Evolutionary conservation across 2,329 filamentous ascomycete species (phyloP).

Genomic region (Exophiala phaeomuriformis): DNA sequence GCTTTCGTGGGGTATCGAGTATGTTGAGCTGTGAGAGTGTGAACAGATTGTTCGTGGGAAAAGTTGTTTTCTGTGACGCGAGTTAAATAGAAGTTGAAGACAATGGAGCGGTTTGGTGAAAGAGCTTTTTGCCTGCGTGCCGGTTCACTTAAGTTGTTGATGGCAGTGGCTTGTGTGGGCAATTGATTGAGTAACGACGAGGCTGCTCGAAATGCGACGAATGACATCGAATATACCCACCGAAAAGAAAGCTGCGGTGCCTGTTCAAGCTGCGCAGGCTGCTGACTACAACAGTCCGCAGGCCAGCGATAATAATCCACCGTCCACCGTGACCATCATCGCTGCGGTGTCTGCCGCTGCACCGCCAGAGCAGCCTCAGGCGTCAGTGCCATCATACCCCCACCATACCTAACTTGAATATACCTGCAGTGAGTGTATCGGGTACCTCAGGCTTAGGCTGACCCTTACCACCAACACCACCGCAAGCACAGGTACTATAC

Average conservation of each 20-base stretch:
- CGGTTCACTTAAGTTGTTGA: constrained; percentile 2
- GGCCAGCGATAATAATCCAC: too few species aligned
- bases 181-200: constrained; percentile 10
- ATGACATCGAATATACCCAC: constrained; percentile 21
- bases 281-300: too few species aligned
- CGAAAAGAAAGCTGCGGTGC: not conserved
- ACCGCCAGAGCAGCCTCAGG: too few species aligned
- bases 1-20: not conserved
- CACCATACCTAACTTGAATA: too few species aligned
- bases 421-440: too few species aligned
- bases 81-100: not conserved
- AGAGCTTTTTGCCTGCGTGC: constrained; percentile 4
- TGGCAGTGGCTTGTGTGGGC: constrained; percentile 10
- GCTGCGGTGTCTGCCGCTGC: too few species aligned
- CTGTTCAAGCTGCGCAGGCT: not conserved
- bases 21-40: not conserved
- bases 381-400: too few species aligned
- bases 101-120: not conserved
- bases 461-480: too few species aligned
- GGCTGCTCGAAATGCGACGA: constrained; percentile 25
- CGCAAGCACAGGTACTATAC: too few species aligned
- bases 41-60: not conserved
- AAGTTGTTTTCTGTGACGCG: not conserved
- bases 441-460: too few species aligned
- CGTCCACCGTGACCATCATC: too few species aligned